Conservation (phyloP, 495 filamentous ascomycete species). For the Penicillium chermesinum region DNA sequence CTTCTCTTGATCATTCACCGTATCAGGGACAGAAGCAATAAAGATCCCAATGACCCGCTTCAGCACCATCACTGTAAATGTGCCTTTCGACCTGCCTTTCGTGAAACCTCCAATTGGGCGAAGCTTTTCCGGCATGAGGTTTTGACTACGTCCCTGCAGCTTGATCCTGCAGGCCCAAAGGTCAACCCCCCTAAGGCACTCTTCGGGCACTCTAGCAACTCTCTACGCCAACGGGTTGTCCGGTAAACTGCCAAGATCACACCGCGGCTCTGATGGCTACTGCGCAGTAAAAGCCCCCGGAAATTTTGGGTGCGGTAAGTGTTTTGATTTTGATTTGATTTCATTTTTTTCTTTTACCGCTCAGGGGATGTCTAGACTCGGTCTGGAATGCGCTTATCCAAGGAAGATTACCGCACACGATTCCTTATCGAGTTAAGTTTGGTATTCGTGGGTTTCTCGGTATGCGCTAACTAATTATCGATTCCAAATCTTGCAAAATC, state of each 20-base stretch:
- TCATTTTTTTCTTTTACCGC: neutral
- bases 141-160: constrained; percentile 1
- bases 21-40: too few species aligned
- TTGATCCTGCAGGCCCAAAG: too few species aligned
- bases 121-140: too few species aligned
- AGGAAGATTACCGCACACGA: constrained; percentile 14
- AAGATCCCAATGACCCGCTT: neutral
- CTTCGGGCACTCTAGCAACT: too few species aligned
- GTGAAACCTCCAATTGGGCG: constrained; percentile 8
- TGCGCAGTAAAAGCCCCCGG: too few species aligned
- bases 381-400: constrained; percentile 25
- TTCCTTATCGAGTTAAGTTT: constrained; percentile 3
- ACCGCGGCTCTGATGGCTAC: neutral
- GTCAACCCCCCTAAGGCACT: too few species aligned
- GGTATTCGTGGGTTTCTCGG: constrained; percentile 9
- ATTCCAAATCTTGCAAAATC: neutral
- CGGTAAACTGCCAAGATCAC: neutral
- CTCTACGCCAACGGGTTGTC: too few species aligned
- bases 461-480: neutral
- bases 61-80: too few species aligned
- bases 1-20: too few species aligned
- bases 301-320: neutral
- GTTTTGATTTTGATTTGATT: constrained; percentile 1
- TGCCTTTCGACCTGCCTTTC: constrained; percentile 1
- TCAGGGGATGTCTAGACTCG: constrained; percentile 18